These are phyloP conservation scores for Coprinopsis strossmayeri DNA, from an alignment of 768 basidiomycete species.

Conservation along the genomic window DNA sequence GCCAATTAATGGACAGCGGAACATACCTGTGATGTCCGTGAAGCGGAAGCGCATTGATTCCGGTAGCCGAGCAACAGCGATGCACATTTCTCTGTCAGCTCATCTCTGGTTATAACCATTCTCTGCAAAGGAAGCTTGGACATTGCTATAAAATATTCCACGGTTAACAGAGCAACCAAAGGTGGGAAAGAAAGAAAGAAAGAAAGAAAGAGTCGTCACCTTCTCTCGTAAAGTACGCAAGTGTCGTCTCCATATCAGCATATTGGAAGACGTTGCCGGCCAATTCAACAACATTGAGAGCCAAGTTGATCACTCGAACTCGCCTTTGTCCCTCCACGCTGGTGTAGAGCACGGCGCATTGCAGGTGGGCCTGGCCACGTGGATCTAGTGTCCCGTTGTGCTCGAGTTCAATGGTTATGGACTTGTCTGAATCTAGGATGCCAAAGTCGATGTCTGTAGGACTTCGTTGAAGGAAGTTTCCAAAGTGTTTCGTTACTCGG, in stretches of 20 bases:
- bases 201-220: slow-evolving; percentile 36
- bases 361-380: slow-evolving; percentile 69
- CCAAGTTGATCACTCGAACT: slow-evolving; percentile 84
- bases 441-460: slow-evolving; percentile 76
- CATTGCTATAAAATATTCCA: slow-evolving; percentile 48
- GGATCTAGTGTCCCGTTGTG: slow-evolving; percentile 66
- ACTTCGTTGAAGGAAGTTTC: slow-evolving; percentile 64
- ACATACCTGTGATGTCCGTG: slow-evolving; percentile 70
- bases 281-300: slow-evolving; percentile 69
- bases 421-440: slow-evolving; percentile 73
- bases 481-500: slow-evolving; percentile 57
- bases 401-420: slow-evolving; percentile 68
- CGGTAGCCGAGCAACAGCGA: slow-evolving; percentile 82
- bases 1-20: background rate
- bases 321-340: slow-evolving; percentile 68
- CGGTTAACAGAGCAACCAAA: no score
- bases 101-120: slow-evolving; percentile 74
- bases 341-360: slow-evolving; percentile 87
- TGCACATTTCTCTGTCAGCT: slow-evolving; percentile 78
- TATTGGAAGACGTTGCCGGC: slow-evolving; percentile 90
- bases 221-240: slow-evolving; percentile 69
- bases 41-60: slow-evolving; percentile 78
- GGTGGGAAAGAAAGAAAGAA: slow-evolving; percentile 1
- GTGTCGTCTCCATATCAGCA: slow-evolving; percentile 84
- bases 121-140: slow-evolving; percentile 50